Base-by-base conservation (phyloP, 352 stramenopile genomes). In the Thalassiosira hispida region DNA sequence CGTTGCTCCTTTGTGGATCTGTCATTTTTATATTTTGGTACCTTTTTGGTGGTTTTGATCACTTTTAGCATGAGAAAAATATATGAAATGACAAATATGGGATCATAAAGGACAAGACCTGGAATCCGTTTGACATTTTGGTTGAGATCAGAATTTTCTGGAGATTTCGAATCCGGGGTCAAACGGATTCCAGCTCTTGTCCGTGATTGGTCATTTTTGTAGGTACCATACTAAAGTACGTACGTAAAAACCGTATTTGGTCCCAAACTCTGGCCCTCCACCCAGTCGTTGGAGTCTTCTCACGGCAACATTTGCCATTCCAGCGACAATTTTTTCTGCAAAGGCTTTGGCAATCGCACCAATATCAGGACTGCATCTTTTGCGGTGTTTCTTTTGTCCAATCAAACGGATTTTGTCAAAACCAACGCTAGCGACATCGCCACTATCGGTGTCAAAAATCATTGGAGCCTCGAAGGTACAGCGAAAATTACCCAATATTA, bases 141-240 rank as follows among this genome's bases (percentile, higher is more conserved):
- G 23, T 8, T 35, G 35, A 31, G 47, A 56, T 56, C 23, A 35
- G 47, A 56, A 56, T 56, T 56, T 56, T 56, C 47, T 1, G 12
- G 47, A 4, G 47, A 56, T 56, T 9, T 35, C 47, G 22, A 56
- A 56, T 56, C 47, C 47, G 4, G 47, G 18, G 47, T 56, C 44
- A 52, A 52, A 56, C 4, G 5, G 47, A 7, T 56, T 8, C 47
- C 47, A 31, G 4, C 11, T 56, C 22, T 0, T 52, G 44, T 2
- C 44, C 44, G 1, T 27, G 3, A 22, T 56, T 5, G 23, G 22
- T 3, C 20, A 4, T 35, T 35, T 35, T n/a, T 35, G 2, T 56
- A 35, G 20, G 23, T 56, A 35, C n/a, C 44, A 20, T 52, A 52
- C 44, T 16, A 52, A 18, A 35, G 47, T 56, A 56, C 47, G n/a